These are phyloP conservation scores for Sonneratia alba DNA, from an alignment of 345 rosid genomes.

Conservation along the genomic window DNA sequence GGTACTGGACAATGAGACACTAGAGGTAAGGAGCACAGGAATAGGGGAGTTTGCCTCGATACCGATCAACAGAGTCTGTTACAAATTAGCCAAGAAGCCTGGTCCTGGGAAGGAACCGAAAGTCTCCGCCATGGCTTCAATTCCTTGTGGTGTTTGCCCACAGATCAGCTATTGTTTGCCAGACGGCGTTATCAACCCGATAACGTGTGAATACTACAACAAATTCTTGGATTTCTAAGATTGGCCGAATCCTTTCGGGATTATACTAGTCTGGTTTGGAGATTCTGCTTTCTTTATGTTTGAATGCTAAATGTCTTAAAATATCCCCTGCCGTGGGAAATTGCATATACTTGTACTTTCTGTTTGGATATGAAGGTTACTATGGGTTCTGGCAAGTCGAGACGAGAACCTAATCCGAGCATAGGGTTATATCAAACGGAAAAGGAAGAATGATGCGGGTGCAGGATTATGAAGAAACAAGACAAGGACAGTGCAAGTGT, in stretches of 20 bases:
- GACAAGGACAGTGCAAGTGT: too few species aligned
- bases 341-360: neutral
- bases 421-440: too few species aligned
- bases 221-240: conserved; percentile 67
- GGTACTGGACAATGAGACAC: conserved; percentile 53
- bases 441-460: too few species aligned
- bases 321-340: neutral
- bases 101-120: conserved; percentile 27
- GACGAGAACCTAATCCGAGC: too few species aligned
- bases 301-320: neutral
- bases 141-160: conserved; percentile 86
- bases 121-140: conserved; percentile 47
- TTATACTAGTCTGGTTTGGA: too few species aligned
- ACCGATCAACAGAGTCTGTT: conserved; percentile 43
- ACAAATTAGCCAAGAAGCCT: conserved; percentile 23
- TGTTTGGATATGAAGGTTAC: neutral
- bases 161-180: conserved; percentile 50
- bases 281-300: too few species aligned
- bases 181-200: conserved; percentile 57
- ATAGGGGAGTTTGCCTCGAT: conserved; percentile 38
- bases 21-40: conserved; percentile 61
- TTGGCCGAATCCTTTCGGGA: neutral
- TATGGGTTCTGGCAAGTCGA: too few species aligned
- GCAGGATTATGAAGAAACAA: too few species aligned
- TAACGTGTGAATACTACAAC: conserved; percentile 45